These are phyloP conservation scores for Penicillium subrubescens DNA, from an alignment of 495 filamentous ascomycete species.

Conservation along the genomic window DNA sequence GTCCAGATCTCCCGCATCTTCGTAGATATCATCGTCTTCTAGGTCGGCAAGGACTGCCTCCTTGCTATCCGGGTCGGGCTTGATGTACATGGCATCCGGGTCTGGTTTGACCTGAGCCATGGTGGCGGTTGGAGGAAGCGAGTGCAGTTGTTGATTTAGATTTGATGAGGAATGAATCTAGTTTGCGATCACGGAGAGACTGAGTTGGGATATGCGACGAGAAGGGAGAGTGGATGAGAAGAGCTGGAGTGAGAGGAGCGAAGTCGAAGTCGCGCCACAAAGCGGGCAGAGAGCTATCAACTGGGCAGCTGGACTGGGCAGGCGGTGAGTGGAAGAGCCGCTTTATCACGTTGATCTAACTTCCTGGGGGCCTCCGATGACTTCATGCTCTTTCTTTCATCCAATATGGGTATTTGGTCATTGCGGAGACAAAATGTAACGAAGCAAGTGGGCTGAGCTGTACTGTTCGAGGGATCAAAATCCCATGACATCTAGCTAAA, in stretches of 20 bases:
- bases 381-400: conserved; percentile 8
- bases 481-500: too few species aligned
- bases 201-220: background rate
- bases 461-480: too few species aligned
- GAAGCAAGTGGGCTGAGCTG: background rate
- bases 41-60: conserved; percentile 58
- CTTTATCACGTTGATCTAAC: background rate
- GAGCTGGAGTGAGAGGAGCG: background rate
- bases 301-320: conserved; percentile 5
- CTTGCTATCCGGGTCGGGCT: conserved; percentile 65
- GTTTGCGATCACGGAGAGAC: conserved; percentile 5
- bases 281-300: conserved; percentile 11
- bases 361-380: background rate
- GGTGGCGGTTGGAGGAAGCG: conserved; percentile 1
- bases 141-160: background rate
- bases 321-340: conserved; percentile 9
- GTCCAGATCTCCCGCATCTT: conserved; percentile 85
- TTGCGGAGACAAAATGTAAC: background rate
- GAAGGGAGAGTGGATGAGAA: background rate
- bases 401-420: background rate
- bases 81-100: conserved; percentile 53
- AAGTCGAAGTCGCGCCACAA: conserved; percentile 17
- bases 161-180: background rate
- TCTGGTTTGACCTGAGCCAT: conserved; percentile 48
- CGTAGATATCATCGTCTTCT: conserved; percentile 76